Base-by-base conservation (phyloP, 495 filamentous ascomycete genomes). In the Massariosphaeria phaeospora region DNA sequence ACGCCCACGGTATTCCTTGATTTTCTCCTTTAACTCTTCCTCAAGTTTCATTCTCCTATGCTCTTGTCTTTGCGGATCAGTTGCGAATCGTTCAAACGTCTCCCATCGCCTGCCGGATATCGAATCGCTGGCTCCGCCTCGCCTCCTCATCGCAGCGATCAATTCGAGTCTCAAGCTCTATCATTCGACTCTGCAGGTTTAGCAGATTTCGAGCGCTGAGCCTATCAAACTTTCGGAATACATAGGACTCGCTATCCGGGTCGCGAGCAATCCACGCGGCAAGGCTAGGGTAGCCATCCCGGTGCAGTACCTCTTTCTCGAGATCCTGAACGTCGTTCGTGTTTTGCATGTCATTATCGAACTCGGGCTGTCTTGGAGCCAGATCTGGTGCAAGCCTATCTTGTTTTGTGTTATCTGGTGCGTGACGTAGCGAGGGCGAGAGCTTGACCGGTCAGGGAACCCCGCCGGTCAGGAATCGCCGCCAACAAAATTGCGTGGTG, bases 201-300 rank as follows among this genome's bases (percentile, higher is more conserved):
- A 59, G 38, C 1, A 59, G 43, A 34, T 59, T 59, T 2, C 56
- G 39, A 10, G 49, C 48, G 8, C 17, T 24, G 3, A 59, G 35
- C 3, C 25, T 21, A 29, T 54, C 25, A 47, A 59, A 59, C 9
- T 41, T 43, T 13, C 48, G 39, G 31, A 52, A 59, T 5, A 59
- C 45, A 38, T 39, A 42, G 13, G 47, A 25, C n/a, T 49, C 36
- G 17, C 29, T 45, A 40, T 57, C 55, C 18, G 45, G 55, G 24
- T 57, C 55, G 29, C 30, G 35, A 12, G 55, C 46, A 23, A 57
- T 51, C 33, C 33, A 52, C 2, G 55, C 55, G 12, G 47, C 46
- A n/a, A 57, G 34, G 8, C 30, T 36, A 15, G 34, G 53, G 21
- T 42, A 57, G 53, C 53, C 53, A n/a, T 57, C 44, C 23, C 29